Base-by-base conservation (phyloP, 768 basidiomycete genomes). In the Tylopilus vinaceipallidus region DNA sequence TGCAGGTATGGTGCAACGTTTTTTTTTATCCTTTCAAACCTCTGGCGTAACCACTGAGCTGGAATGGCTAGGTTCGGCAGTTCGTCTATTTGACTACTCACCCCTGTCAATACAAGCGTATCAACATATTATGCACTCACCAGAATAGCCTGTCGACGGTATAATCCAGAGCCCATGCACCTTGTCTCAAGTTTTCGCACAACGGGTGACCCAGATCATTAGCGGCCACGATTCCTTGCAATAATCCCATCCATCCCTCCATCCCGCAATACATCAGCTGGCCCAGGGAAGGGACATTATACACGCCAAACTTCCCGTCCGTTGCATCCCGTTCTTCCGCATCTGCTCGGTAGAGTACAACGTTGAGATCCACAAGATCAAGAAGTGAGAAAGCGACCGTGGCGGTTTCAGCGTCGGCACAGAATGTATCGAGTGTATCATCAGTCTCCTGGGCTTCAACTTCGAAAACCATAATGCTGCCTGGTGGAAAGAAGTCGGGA, bases 121-220 rank as follows among this genome's bases (percentile, higher is more conserved):
- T 29, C 19, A n/a, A n/a, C n/a, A 10, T 39, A 42, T 10, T 44
- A 19, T 8, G 23, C 1, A 77, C 91, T 61, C 61, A 94, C 90
- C 78, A 77, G 46, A 73, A 71, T 37, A 98, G 67, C 39, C 95
- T 77, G 42, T 76, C 66, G 52, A 84, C 74, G 9, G 90, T 78
- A 61, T 98, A 98, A 67, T 98, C 91, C 60, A 98, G 69, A 12
- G 95, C 88, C 97, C 97, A 98, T 14, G 77, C 77, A 7, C 97
- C 97, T 24, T 86, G 78, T 51, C 97, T 80, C 49, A 98, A 68
- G 69, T 98, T 91, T 3, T 74, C 84, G 59, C 92, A 95, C 4
- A 99, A 75, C 1, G 92, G 80, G 66, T 98, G 94, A 0, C 97
- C 97, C 3, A 98, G 78, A 64, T 99, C 94, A 66, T 98, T 98